phyloP scores from a whole-genome alignment of 768 basidiomycete species.

The Lepiota venenata region DNA sequence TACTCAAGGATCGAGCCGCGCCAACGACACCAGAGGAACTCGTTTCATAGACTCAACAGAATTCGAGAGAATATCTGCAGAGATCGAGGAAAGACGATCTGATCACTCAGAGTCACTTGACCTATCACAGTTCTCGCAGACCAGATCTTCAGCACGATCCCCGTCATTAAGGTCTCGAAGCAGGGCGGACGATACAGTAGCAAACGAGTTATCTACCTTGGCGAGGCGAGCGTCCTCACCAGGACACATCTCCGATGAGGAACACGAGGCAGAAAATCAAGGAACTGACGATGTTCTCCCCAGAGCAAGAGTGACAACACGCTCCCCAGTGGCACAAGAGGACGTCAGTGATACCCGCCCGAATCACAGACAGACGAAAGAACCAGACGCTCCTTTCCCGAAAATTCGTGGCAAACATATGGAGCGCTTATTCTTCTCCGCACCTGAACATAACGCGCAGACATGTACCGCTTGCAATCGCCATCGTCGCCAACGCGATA shows the following conservation, averaged over 20 bases:
- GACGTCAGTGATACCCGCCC: conserved; percentile 2
- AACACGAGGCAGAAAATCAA: not conserved
- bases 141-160: not conserved
- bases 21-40: conserved; percentile 3
- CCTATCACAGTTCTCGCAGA: conserved; percentile 7
- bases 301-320: too few relatives aligned
- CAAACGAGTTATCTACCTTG: not conserved
- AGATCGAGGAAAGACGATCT: conserved; percentile 64
- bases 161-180: conserved; percentile 6
- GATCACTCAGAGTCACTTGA: conserved; percentile 26
- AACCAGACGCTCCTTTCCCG: conserved; percentile 65
- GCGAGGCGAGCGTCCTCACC: not conserved
- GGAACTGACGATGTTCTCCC: too few relatives aligned
- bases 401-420: conserved; percentile 76
- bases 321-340: too few relatives aligned
- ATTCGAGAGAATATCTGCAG: conserved; percentile 57
- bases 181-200: not conserved
- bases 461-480: conserved; percentile 69
- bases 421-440: conserved; percentile 79
- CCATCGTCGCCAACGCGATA: conserved; percentile 22
- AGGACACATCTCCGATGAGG: not conserved
- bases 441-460: conserved; percentile 68
- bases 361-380: conserved; percentile 10
- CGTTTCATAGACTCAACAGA: conserved; percentile 57
- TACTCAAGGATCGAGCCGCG: conserved; percentile 38